phyloP scores from a whole-genome alignment of 2,329 filamentous ascomycete species.

The Pseudocercospora fijiensis region DNA sequence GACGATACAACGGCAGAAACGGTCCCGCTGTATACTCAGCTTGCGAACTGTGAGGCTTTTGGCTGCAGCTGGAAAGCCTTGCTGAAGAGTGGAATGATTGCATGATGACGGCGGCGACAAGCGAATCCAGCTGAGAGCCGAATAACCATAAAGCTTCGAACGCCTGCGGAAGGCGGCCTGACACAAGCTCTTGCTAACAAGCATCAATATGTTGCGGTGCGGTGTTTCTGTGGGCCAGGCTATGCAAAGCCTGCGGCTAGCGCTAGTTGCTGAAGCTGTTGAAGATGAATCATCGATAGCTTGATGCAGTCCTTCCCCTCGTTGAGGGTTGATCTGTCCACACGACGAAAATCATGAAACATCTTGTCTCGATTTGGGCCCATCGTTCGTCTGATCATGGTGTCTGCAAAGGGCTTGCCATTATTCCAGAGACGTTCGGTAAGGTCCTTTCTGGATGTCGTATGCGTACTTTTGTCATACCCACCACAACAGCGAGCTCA shows the following conservation, averaged over 20 bases:
- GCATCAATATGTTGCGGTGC: neutral
- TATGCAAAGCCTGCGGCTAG: constrained; percentile 1
- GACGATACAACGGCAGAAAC: neutral
- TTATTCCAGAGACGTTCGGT: neutral
- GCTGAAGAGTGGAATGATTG: neutral
- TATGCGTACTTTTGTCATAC: neutral
- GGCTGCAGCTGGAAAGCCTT: neutral
- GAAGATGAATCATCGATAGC: constrained; percentile 1
- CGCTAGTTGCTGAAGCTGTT: constrained; percentile 1
- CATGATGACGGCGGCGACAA: neutral
- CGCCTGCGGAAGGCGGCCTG: neutral
- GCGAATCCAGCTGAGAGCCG: neutral
- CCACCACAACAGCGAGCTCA: constrained; percentile 3
- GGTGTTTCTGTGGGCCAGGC: neutral
- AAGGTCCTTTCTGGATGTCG: neutral
- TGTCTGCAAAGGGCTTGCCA: neutral
- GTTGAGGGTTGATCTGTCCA: neutral
- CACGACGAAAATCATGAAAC: neutral
- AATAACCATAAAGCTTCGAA: neutral
- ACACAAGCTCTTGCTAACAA: neutral
- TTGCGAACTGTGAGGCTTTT: neutral
- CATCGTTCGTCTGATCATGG: neutral
- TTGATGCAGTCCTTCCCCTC: neutral
- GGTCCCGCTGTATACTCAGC: neutral
- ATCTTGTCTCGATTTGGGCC: neutral